Evolutionary conservation across 148 eudicot species (phyloP).

Genomic region (Nepenthes gracilis): DNA sequence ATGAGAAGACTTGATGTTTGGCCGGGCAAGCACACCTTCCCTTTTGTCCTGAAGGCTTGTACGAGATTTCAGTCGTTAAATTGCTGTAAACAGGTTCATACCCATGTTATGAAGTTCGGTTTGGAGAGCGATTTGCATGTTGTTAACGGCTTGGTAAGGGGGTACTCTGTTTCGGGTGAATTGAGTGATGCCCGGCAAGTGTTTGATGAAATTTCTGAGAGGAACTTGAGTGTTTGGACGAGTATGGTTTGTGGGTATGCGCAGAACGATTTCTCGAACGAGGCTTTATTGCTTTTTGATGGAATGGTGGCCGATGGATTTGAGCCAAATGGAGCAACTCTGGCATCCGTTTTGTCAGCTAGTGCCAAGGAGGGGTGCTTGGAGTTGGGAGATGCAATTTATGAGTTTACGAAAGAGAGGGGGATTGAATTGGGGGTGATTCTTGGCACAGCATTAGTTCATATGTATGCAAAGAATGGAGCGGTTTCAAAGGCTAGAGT

Average conservation of each 20-base stretch:
- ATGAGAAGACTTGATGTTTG: conserved; percentile 35
- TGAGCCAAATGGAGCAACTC: conserved; percentile 56
- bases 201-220: conserved; percentile 48
- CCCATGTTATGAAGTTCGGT: conserved; percentile 41
- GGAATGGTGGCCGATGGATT: conserved; percentile 36
- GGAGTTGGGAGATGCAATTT: conserved; percentile 54
- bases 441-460: conserved; percentile 75
- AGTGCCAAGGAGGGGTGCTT: conserved; percentile 66
- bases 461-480: conserved; percentile 80
- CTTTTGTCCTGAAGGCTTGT: conserved; percentile 65
- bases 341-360: conserved; percentile 67
- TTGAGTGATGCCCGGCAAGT: conserved; percentile 32
- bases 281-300: conserved; percentile 48
- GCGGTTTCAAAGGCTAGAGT: conserved; percentile 38
- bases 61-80: conserved; percentile 13
- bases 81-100: conserved; percentile 42
- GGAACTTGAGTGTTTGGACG: conserved; percentile 73
- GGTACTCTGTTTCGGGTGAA: conserved; percentile 23
- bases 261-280: conserved; percentile 35
- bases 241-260: conserved; percentile 71
- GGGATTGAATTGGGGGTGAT: conserved; percentile 39
- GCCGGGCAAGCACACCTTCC: conserved; percentile 66
- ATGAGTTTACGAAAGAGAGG: conserved; percentile 28
- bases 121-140: conserved; percentile 46
- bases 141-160: conserved; percentile 50